phyloP scores from a whole-genome alignment of 768 basidiomycete species.

The Boletus fagicola region DNA sequence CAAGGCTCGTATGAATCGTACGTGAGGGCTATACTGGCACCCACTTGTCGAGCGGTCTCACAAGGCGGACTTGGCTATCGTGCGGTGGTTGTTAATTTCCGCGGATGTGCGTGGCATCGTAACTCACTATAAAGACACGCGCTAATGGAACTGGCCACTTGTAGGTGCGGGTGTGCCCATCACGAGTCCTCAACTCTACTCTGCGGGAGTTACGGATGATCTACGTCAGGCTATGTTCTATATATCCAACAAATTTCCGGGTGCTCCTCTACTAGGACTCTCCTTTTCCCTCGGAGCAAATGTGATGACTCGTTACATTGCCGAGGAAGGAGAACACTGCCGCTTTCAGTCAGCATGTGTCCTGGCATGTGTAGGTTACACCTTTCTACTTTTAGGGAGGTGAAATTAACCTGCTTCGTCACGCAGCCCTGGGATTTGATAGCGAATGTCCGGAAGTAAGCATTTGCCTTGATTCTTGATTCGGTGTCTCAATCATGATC shows the following conservation, averaged over 20 bases:
- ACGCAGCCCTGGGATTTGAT: slow-evolving; percentile 50
- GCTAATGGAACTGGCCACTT: slow-evolving; percentile 15
- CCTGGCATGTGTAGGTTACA: slow-evolving; percentile 65
- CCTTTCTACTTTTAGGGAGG: slow-evolving; percentile 6
- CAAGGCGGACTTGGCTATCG: slow-evolving; percentile 90
- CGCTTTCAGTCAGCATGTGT: slow-evolving; percentile 65
- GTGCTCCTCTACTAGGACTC: slow-evolving; percentile 78
- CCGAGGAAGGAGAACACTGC: slow-evolving; percentile 69
- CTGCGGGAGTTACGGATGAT: slow-evolving; percentile 89
- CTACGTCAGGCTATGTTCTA: slow-evolving; percentile 77
- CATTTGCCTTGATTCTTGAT: slow-evolving; percentile 10
- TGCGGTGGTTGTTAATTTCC: slow-evolving; percentile 87
- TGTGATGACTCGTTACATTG: slow-evolving; percentile 85
- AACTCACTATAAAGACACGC: slow-evolving; percentile 6
- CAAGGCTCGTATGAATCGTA: slow-evolving; percentile 88
- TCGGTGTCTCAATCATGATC: slow-evolving; percentile 6
- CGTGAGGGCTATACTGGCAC: slow-evolving; percentile 76
- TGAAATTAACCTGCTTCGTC: slow-evolving; percentile 12
- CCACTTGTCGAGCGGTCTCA: slow-evolving; percentile 63
- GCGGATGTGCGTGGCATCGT: slow-evolving; percentile 67
- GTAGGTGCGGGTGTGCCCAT: slow-evolving; percentile 83
- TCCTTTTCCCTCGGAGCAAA: slow-evolving; percentile 95
- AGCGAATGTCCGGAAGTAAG: slow-evolving; percentile 37
- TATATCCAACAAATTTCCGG: slow-evolving; percentile 68
- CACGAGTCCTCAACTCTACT: slow-evolving; percentile 81